Percentiles rank a stretch among this genome's conserved stretches.
Conservation (phyloP, 768 basidiomycete genomes). For the Lentinula lateritia region DNA sequence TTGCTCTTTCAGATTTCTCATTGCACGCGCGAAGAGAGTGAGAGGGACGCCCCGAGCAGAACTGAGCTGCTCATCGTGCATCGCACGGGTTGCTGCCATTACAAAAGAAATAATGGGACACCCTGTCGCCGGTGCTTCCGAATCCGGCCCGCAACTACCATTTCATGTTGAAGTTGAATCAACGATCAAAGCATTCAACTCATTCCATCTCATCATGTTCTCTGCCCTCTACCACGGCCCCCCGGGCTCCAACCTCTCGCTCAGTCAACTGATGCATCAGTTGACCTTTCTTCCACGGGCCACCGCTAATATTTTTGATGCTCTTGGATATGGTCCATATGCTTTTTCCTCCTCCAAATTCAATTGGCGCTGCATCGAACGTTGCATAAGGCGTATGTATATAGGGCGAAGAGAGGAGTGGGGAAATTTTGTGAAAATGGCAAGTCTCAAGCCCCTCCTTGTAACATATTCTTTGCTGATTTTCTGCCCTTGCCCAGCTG, state of each 20-base stretch:
- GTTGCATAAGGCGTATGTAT: neutral
- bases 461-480: neutral
- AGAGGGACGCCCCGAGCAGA: no score
- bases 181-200: neutral
- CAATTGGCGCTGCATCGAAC: neutral
- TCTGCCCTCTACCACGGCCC: neutral
- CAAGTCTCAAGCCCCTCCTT: neutral
- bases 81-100: no score
- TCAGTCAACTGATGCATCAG: constrained; percentile 3
- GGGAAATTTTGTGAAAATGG: neutral
- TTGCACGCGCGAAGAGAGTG: no score
- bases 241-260: neutral
- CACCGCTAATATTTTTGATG: neutral
- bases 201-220: neutral
- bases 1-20: no score
- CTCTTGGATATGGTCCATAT: neutral
- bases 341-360: neutral
- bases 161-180: neutral
- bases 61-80: no score
- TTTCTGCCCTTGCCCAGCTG: neutral
- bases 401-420: neutral
- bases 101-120: no score
- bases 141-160: no score
- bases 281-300: neutral
- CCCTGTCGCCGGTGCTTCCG: no score